Evolutionary conservation across 2,329 filamentous ascomycete genomes (phyloP).

Genomic region (Elsinoe batatas): DNA sequence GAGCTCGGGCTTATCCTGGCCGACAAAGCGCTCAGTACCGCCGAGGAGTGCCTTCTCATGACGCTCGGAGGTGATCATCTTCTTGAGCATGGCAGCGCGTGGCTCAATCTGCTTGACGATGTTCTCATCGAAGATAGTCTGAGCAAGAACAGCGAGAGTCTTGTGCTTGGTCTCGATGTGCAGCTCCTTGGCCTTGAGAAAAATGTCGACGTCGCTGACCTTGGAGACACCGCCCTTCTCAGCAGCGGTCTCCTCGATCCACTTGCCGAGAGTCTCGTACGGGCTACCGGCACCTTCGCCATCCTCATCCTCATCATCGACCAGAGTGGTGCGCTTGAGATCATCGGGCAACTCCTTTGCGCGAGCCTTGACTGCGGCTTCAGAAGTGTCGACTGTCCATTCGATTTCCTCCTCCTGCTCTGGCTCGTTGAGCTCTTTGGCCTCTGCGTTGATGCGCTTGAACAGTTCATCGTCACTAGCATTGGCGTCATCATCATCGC

Average conservation of each 20-base stretch:
- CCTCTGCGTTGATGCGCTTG: slow-evolving; percentile 59
- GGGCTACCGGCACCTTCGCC: slow-evolving; percentile 55
- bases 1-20: slow-evolving; percentile 71
- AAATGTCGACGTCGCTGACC: slow-evolving; percentile 82
- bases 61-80: slow-evolving; percentile 75
- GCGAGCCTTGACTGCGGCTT: slow-evolving; percentile 88
- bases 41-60: slow-evolving; percentile 94
- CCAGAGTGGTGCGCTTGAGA: slow-evolving; percentile 72
- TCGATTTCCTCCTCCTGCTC: slow-evolving; percentile 72
- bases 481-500: slow-evolving; percentile 56
- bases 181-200: slow-evolving; percentile 92
- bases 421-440: slow-evolving; percentile 60
- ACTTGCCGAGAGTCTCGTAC: slow-evolving; percentile 88
- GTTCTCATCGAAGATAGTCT: slow-evolving; percentile 86
- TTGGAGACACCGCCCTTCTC: slow-evolving; percentile 64
- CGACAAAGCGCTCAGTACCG: slow-evolving; percentile 86
- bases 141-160: slow-evolving; percentile 81
- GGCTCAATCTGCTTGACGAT: slow-evolving; percentile 78
- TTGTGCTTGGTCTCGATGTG: slow-evolving; percentile 92
- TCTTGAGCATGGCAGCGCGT: slow-evolving; percentile 80
- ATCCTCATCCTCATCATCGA: slow-evolving; percentile 66
- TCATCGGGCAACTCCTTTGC: slow-evolving; percentile 88
- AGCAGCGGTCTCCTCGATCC: slow-evolving; percentile 69
- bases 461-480: slow-evolving; percentile 88
- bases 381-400: slow-evolving; percentile 95